phyloP scores from a whole-genome alignment of 139 green algal genomes.

The Chlorella sp. region DNA sequence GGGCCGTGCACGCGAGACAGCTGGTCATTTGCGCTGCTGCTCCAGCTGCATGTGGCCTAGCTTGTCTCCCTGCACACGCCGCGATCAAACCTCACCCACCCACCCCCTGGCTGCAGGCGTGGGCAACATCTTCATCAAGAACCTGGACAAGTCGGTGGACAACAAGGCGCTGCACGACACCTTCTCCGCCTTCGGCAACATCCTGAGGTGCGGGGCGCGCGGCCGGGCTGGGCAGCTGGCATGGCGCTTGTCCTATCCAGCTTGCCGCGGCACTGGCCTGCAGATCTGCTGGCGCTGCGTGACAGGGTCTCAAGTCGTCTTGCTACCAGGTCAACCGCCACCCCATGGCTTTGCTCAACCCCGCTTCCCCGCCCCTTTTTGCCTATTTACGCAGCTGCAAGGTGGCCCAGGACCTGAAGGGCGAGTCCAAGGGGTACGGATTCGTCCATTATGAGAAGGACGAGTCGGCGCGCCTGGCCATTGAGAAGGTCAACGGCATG shows the following conservation, averaged over 20 bases:
- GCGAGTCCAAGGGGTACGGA: slow-evolving; percentile 88
- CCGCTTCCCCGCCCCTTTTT: neutral
- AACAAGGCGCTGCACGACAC: slow-evolving; percentile 95
- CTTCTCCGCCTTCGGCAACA: slow-evolving; percentile 90
- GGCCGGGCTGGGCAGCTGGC: no score
- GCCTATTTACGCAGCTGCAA: slow-evolving; percentile 49
- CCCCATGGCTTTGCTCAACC: no score
- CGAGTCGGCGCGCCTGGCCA: slow-evolving; percentile 78
- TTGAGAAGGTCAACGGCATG: slow-evolving; percentile 85
- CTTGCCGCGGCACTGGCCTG: no score
- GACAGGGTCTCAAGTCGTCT: no score
- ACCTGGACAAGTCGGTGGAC: slow-evolving; percentile 93
- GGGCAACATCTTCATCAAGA: slow-evolving; percentile 98
- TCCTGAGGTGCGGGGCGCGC: slow-evolving; percentile 79
- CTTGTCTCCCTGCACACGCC: no score
- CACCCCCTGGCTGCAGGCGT: slow-evolving; percentile 68
- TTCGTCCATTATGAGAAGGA: slow-evolving; percentile 95
- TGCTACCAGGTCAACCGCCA: no score
- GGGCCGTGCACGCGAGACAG: no score
- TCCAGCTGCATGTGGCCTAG: no score
- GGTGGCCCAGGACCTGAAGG: slow-evolving; percentile 56
- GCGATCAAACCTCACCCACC: no score
- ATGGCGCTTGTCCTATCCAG: no score
- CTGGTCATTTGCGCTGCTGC: no score
- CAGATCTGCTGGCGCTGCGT: no score